Evolutionary conservation across 805 yeast genomes (phyloP).

Genomic region (Ogataea chonburiensis): DNA sequence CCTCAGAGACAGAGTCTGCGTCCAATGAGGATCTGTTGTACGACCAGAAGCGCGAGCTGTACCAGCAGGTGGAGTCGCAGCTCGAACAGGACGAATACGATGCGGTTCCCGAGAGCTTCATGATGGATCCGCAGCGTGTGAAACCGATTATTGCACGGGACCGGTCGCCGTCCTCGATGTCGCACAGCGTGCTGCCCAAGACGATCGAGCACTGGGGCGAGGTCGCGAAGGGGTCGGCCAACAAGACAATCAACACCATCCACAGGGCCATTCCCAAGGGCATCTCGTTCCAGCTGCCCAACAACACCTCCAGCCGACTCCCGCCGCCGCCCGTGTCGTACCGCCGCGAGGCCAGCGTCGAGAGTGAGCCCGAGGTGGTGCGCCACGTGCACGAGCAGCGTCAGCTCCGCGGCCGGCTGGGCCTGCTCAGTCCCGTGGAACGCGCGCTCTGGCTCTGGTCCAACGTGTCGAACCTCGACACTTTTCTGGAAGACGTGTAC

Average conservation of each 20-base stretch:
- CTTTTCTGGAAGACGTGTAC: conserved; percentile 79
- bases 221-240: conserved; percentile 29
- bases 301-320: conserved; percentile 16
- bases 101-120: conserved; percentile 29
- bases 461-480: conserved; percentile 87
- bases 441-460: conserved; percentile 96
- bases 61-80: conserved; percentile 25
- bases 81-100: conserved; percentile 30
- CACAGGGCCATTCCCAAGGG: conserved; percentile 26
- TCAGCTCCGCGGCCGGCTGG: conserved; percentile 32
- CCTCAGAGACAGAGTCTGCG: conserved; percentile 18
- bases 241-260: conserved; percentile 25
- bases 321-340: conserved; percentile 21
- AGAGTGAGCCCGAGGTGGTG: conserved; percentile 8
- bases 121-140: conserved; percentile 23
- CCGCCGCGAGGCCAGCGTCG: conserved; percentile 13
- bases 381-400: conserved; percentile 21
- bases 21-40: conserved; percentile 13
- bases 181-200: conserved; percentile 22
- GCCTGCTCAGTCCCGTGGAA: conserved; percentile 60
- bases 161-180: conserved; percentile 7
- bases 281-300: conserved; percentile 23
- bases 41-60: conserved; percentile 22
- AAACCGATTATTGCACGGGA: conserved; percentile 7
- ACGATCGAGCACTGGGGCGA: conserved; percentile 25